phyloP scores from a whole-genome alignment of 2,329 filamentous ascomycete genomes.

The Colletotrichum theobromicola region DNA sequence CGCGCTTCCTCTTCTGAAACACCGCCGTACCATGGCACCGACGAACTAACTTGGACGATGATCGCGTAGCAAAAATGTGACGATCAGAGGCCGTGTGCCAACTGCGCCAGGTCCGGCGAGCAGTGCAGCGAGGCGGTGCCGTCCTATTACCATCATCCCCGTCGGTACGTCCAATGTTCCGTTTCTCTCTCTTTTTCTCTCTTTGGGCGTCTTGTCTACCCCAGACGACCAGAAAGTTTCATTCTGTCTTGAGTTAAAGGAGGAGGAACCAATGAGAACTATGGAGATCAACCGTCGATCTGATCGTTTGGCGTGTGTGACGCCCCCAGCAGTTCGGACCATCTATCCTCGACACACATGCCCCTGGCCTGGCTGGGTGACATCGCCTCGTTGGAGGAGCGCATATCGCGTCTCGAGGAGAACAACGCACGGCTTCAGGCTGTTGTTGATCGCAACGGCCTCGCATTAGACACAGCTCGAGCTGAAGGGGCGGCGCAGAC shows the following conservation, averaged over 20 bases:
- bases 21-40: background rate
- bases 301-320: background rate
- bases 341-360: background rate
- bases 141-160: background rate
- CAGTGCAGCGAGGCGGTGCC: slow-evolving; percentile 16
- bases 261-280: background rate
- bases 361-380: background rate
- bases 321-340: slow-evolving; percentile 25
- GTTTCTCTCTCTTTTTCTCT: background rate
- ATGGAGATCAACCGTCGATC: background rate
- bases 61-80: slow-evolving; percentile 25
- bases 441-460: background rate
- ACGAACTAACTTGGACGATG: background rate
- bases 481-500: background rate
- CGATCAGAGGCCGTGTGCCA: slow-evolving; percentile 26
- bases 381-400: background rate
- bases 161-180: background rate
- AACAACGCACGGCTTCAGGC: background rate
- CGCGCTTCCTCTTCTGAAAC: background rate
- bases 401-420: background rate
- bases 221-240: background rate
- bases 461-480: background rate
- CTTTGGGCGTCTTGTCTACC: too few species aligned
- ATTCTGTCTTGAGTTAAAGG: background rate
- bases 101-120: slow-evolving; percentile 27